These are phyloP conservation scores for Sporobolus alterniflorus DNA, from an alignment of 202 grass and related monocot genomes.

Conservation along the genomic window DNA sequence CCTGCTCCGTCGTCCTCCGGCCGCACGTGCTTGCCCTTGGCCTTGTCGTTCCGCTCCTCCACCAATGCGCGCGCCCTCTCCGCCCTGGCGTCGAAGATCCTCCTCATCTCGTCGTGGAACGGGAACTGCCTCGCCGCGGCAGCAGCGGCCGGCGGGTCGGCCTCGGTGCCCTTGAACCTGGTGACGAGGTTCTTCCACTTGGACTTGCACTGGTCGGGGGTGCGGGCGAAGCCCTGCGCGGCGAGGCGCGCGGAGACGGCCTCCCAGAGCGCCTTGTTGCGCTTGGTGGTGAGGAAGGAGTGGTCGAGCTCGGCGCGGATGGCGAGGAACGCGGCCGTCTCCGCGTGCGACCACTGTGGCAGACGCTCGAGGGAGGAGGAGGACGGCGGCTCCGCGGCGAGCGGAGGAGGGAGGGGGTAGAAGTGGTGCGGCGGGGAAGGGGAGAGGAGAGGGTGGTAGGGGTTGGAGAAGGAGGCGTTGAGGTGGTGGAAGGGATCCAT, in stretches of 20 bases:
- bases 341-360: constrained; percentile 89
- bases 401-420: not conserved
- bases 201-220: constrained; percentile 99
- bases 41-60: constrained; percentile 42
- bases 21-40: constrained; percentile 59
- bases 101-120: constrained; percentile 82
- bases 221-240: constrained; percentile 63
- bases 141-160: not conserved
- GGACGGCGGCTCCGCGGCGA: not conserved
- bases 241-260: constrained; percentile 62
- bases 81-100: constrained; percentile 59
- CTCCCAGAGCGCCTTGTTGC: constrained; percentile 97
- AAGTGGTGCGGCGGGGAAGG: constrained; percentile 41
- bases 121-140: constrained; percentile 58
- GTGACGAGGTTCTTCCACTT: constrained; percentile 99
- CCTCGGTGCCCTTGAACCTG: constrained; percentile 69
- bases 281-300: constrained; percentile 87
- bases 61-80: constrained; percentile 45
- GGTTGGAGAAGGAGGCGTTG: constrained; percentile 62
- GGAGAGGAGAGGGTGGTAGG: constrained; percentile 61
- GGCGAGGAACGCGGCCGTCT: constrained; percentile 79
- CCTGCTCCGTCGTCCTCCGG: constrained; percentile 31
- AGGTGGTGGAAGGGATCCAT: constrained; percentile 86
- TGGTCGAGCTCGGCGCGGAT: constrained; percentile 81
- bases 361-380: constrained; percentile 45